Conservation (phyloP, 495 filamentous ascomycete species). For the Cercophora sp. region DNA sequence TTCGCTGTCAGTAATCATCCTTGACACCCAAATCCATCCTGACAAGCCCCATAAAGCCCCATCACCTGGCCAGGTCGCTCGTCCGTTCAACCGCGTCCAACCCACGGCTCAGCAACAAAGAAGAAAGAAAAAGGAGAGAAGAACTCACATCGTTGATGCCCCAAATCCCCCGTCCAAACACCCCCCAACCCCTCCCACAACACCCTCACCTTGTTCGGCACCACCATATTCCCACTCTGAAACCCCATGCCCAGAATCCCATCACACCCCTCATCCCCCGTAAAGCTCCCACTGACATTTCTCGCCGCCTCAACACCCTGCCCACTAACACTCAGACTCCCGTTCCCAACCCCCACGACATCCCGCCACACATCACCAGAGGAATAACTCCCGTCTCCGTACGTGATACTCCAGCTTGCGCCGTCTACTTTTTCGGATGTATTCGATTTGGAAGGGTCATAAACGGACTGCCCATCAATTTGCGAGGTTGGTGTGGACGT, state of each 20-base stretch:
- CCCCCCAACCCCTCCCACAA: constrained; percentile 64
- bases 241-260: constrained; percentile 75
- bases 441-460: constrained; percentile 46
- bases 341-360: constrained; percentile 63
- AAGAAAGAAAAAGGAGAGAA: neutral
- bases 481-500: constrained; percentile 22
- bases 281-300: constrained; percentile 58
- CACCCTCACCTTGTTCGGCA: constrained; percentile 59
- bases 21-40: too few species aligned
- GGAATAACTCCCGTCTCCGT: constrained; percentile 67
- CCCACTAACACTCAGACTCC: constrained; percentile 54
- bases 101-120: too few species aligned
- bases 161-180: constrained; percentile 66
- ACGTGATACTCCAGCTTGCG: constrained; percentile 61
- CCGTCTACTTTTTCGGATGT: constrained; percentile 49
- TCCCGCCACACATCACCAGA: constrained; percentile 67
- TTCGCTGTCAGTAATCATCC: neutral
- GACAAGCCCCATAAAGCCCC: too few species aligned
- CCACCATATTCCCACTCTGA: constrained; percentile 64
- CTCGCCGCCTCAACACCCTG: constrained; percentile 71
- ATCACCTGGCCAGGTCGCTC: too few species aligned
- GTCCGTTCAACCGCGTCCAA: too few species aligned
- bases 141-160: constrained; percentile 45
- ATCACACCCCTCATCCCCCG: constrained; percentile 55
- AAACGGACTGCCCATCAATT: constrained; percentile 53